Evolutionary conservation across 116 monocot species (phyloP), one percentile per base, ranked within the genome.

Genomic region (Trichopus zeylanicus): DNA sequence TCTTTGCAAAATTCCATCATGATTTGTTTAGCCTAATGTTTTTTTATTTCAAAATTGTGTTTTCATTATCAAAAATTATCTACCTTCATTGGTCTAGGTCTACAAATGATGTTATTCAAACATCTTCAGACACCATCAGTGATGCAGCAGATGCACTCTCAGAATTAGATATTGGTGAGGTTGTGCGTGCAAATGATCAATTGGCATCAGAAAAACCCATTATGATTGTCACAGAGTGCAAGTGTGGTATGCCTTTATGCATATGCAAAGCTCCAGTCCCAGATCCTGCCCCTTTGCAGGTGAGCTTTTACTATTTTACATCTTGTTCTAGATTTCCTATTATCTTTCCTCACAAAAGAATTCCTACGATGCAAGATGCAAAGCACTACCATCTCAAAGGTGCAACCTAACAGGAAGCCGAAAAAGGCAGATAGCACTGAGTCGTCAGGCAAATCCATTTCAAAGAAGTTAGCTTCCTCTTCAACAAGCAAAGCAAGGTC

Each of bases 221-320:
- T 26, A 16, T 37, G 25, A 56, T 2, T 51, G 70, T 46, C 63
- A 52, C 56, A 25, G 87, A 87, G 20, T 97, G 97, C 75, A 84
- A 85, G 22, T 97, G 97, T 68, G 91, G 91, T 63, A 98, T 91
- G 97, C 97, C 97, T 59, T 80, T 98, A 60, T 98, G 91, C 69
- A 91, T 98, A 80, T 98, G 97, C 69, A 69, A 69, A 74, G 69
- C 75, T 60, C 75, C 81, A 61, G 61, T 32, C 1, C 82, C 78
- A 47, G 88, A 81, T 60, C 75, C 84, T 56, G 60, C 48, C 33
- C 70, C 80, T n/a, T n/a, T 42, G 29, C 67, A 70, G 73, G 97
- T 91, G 68, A 1, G 26, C 48, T 21, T 57, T 38, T 29, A 10
- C 66, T 10, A 10, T 21, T 60, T 28, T 8, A 56, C 1, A 46